Conservation (phyloP, 2,329 filamentous ascomycete species). For the Hypomyces perniciosus region DNA sequence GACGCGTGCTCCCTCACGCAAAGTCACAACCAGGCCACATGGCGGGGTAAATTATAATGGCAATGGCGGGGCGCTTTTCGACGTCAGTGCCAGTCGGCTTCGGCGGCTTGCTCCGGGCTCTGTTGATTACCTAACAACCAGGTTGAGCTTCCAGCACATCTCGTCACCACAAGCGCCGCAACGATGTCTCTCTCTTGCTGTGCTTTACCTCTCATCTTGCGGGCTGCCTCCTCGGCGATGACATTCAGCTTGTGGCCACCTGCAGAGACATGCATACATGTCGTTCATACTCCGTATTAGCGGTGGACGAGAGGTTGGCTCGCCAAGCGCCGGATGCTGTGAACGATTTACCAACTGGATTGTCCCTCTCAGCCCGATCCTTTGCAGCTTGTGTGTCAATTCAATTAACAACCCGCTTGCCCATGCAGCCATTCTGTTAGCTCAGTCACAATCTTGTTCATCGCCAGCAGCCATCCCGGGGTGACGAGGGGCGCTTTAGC, state of each 20-base stretch:
- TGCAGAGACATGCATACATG: too few relatives aligned
- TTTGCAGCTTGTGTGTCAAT: too few relatives aligned
- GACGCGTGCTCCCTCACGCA: conserved; percentile 21
- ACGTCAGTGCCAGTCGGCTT: background rate
- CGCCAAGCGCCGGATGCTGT: too few relatives aligned
- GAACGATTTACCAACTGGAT: too few relatives aligned
- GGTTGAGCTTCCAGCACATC: too few relatives aligned
- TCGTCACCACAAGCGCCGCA: too few relatives aligned
- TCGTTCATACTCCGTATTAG: too few relatives aligned
- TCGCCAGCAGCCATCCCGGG: conserved; percentile 1
- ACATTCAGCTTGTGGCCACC: background rate
- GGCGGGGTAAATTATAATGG: conserved; percentile 30
- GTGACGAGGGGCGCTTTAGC: conserved; percentile 10
- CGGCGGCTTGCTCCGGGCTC: background rate
- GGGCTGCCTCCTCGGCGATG: background rate
- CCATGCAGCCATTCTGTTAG: too few relatives aligned
- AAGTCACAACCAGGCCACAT: conserved; percentile 17
- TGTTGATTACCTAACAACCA: background rate
- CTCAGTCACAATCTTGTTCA: background rate
- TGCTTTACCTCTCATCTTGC: background rate
- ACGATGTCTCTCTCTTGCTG: too few relatives aligned
- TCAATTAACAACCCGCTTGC: too few relatives aligned
- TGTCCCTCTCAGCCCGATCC: too few relatives aligned
- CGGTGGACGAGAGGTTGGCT: too few relatives aligned
- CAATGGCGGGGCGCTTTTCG: conserved; percentile 11